Evolutionary conservation across 768 basidiomycete species (phyloP), one percentile per base, ranked within the genome.

Genomic region (Russula griseocarnosa): DNA sequence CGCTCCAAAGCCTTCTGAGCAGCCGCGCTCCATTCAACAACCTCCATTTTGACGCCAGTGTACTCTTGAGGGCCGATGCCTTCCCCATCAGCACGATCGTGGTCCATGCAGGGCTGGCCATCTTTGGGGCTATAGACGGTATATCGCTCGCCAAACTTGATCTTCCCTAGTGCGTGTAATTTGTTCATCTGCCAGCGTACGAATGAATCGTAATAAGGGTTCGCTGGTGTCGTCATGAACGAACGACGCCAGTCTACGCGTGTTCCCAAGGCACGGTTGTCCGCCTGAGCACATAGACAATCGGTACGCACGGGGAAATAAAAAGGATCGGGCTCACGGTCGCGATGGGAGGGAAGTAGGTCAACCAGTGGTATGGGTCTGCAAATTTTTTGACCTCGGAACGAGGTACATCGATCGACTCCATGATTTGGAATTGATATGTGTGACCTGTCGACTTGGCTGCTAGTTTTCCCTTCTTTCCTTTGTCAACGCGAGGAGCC

Each of bases 361-460:
- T 81, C 71, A 95, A 77, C 97, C 97, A 99, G 74, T 95, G 79
- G 62, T 85, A 77, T n/a, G 97, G 90, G 73, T 99, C 95, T 3
- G 95, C 93, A 70, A 99, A 99, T 72, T 90, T 88, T 76, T 97
- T 97, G 78, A 98, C 92, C 70, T 98, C 94, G 13, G 79, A 74
- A 46, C 89, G 83, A 14, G 94, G 92, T 6, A 98, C 87, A 55
- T 90, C 87, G 69, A 97, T 92, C 47, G 92, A 90, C 72, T 95
- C 88, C 87, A 98, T 89, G 74, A 98, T 98, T 80, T 98, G 97
- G 82, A 98, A 99, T 73, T 99, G 97, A 76, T 98, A 98, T 34
- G 87, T 88, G 66, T 92, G 79, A 2, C 96, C 97, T 2, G 96
- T 96, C 0, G 90, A 86, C 77, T 99, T 98, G 20, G 93, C 92